Base-by-base conservation (phyloP, 2,329 filamentous ascomycete genomes). In the Colletotrichum camelliae region DNA sequence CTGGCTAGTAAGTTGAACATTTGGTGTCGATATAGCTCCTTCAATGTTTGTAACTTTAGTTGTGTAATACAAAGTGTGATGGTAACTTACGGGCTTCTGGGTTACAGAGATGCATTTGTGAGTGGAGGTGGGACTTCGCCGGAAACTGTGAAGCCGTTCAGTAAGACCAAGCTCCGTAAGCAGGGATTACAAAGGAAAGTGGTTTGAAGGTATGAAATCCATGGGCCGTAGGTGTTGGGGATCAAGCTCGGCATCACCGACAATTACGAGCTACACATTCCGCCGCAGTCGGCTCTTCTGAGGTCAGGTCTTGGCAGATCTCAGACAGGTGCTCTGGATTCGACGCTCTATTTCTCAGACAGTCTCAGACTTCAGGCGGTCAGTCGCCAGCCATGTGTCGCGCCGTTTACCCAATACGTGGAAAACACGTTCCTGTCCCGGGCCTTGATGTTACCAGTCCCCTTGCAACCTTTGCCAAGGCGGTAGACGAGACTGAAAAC, bases 251-350 rank as follows among this genome's bases (percentile, higher is more conserved):
- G 43, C 12, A 52, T 7, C 43, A 21, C 43, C 43, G n/a, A 52
- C 0, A 1, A 1, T 13, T 0, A 13, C 13, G n/a, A 13, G 43
- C 43, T 21, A 1, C 43, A 52, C 43, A 52, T 52, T 21, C 43
- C n/a, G 10, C 0, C 3, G 1, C 0, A 4, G 10, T 1, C 0
- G n/a, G 21, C n/a, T 6, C 43, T 24, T 52, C 2, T 6, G 39
- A 21, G 10, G 0, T 21, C 43, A 52, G 43, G 10, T 52, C 43
- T 52, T 52, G 43, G 43, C 43, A 52, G 43, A 52, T 52, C 43
- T 52, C 43, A 52, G 43, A 52, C 43, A 52, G 12, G 10, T 3
- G 1, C 43, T 52, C 43, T 52, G n/a, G n/a, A 52, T 0, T 52
- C n/a, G 21, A 52, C 43, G 43, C 43, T 3, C 2, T 52, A 0